Evolutionary conservation across 2,329 filamentous ascomycete genomes (phyloP), one percentile per base, ranked within the genome.

Genomic region (Mollisia scopiformis): DNA sequence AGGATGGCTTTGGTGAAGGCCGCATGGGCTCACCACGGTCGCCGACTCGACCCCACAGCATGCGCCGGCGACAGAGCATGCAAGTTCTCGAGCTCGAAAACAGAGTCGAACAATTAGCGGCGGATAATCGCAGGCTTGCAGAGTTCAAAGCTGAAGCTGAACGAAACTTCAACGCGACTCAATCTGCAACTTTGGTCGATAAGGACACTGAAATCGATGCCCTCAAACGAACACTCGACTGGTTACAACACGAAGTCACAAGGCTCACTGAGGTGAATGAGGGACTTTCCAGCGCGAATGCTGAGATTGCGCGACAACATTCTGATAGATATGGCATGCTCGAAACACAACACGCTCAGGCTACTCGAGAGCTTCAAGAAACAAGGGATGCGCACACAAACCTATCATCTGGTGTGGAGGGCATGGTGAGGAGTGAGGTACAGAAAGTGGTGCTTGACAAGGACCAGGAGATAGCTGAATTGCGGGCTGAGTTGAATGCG

Each of bases 21-120:
- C 91, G 85, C 73, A 85, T 90, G 74, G 88, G 88, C 74, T 96
- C 93, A 75, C 93, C 94, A 73, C 88, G 90, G 72, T 98, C 95
- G 72, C 95, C 95, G 58, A 96, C 92, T 69, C 88, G 94, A 77
- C 93, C 95, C 71, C 92, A 93, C 73, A 97, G 93, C 81, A 91
- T 99, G 85, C 93, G 94, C 71, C 93, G 94, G 74, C 91, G 94
- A 74, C 95, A 97, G 78, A 98, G 94, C 83, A 94, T 98, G 88
- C 94, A 98, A 79, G 88, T 94, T 57, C 88, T 98, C 63, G 94
- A 99, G 71, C 88, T 99, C 73, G 93, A 98, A 80, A 83, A 86
- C 62, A 87, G 85, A 71, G 84, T 99, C 70, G 92, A 97, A 69
- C 89, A 94, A 75, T 82, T 99, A 66, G 81, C 90, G 41, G 87